Percentiles rank a stretch among this genome's conserved stretches.
Evolutionary conservation across 345 rosid species (phyloP).

Genomic region (Eucalyptus tenuipes): DNA sequence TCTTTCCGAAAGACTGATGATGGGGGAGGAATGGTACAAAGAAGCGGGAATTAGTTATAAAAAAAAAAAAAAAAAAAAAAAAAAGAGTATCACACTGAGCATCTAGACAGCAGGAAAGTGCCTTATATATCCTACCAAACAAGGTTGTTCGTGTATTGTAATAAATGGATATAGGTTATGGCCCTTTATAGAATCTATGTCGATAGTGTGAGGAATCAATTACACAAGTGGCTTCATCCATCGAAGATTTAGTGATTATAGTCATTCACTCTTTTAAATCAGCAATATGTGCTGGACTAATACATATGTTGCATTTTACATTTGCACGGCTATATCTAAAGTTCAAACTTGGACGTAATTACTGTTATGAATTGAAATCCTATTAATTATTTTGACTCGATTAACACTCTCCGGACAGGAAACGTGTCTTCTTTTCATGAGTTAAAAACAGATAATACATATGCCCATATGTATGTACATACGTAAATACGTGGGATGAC

Average conservation of each 20-base stretch:
- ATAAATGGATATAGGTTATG: neutral
- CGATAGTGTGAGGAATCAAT: neutral
- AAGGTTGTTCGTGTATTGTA: accelerated
- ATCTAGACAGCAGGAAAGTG: neutral
- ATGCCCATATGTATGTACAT: neutral
- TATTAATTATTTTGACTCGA: neutral
- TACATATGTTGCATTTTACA: neutral
- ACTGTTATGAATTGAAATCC: neutral
- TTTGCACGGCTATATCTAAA: neutral
- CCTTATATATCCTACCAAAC: neutral
- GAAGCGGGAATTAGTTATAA: neutral
- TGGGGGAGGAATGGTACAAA: neutral
- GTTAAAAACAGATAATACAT: neutral
- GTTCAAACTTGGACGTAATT: neutral
- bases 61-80: neutral
- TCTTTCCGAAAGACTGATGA: neutral
- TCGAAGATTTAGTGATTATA: neutral
- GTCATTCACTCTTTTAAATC: neutral
- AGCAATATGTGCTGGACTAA: neutral
- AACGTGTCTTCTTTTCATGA: neutral
- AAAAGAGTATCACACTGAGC: neutral
- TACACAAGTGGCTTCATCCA: neutral
- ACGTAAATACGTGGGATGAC: neutral
- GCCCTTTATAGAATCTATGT: neutral
- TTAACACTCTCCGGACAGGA: neutral